Conservation (phyloP, 2,329 filamentous ascomycete genomes). For the Lojkania enalia region DNA sequence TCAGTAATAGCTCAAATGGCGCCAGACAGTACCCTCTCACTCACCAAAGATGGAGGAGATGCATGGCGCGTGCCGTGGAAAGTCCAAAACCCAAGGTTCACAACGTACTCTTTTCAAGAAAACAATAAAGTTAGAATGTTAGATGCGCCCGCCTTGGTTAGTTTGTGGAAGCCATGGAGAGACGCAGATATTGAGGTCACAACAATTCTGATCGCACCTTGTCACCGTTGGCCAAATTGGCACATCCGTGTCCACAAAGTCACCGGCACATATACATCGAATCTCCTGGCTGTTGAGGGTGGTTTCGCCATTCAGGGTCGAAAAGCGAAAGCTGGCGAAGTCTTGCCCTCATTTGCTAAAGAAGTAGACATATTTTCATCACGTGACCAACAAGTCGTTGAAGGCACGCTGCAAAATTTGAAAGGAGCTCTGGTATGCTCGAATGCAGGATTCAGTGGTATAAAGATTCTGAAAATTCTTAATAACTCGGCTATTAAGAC, state of each 20-base stretch:
- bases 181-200: conserved; percentile 29
- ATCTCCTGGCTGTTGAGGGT: conserved; percentile 23
- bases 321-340: conserved; percentile 21
- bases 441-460: conserved; percentile 33
- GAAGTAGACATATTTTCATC: background rate
- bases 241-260: conserved; percentile 30
- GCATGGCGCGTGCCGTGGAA: conserved; percentile 48
- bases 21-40: conserved; percentile 44
- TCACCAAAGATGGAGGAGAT: conserved; percentile 45
- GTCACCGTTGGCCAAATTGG: conserved; percentile 34
- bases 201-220: conserved; percentile 30
- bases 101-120: too few relatives aligned
- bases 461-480: conserved; percentile 13
- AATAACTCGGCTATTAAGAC: background rate
- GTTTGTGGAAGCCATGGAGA: conserved; percentile 35
- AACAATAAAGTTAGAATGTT: too few relatives aligned
- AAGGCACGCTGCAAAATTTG: conserved; percentile 22
- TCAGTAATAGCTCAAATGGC: conserved; percentile 45
- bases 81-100: conserved; percentile 7
- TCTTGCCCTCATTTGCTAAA: conserved; percentile 13
- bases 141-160: conserved; percentile 21
- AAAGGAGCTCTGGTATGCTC: conserved; percentile 27
- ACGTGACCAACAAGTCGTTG: conserved; percentile 6
- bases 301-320: conserved; percentile 39
- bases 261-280: conserved; percentile 8